Evolutionary conservation across 352 stramenopile species (phyloP).

Genomic region (Globisporangium middletonii): DNA sequence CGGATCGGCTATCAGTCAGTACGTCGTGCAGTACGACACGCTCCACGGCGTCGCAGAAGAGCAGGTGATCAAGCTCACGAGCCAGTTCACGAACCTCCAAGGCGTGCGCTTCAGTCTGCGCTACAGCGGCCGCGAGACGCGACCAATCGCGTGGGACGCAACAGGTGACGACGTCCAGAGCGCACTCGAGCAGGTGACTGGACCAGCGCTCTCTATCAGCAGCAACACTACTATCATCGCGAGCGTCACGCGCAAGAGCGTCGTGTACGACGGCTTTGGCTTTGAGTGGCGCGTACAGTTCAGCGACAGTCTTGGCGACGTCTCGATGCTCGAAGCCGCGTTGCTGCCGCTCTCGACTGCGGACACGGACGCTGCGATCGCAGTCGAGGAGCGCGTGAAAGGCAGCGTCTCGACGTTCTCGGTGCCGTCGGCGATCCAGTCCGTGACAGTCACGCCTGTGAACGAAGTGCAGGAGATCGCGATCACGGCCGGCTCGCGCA

Average conservation of each 20-base stretch:
- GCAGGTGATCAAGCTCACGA: conserved; percentile 42
- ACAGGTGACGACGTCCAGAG: conserved; percentile 25
- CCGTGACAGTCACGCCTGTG: conserved; percentile 18
- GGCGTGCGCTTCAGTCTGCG: conserved; percentile 29
- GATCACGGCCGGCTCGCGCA: conserved; percentile 48
- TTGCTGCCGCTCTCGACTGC: conserved; percentile 6
- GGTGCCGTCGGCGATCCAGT: conserved; percentile 12
- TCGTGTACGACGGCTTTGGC: conserved; percentile 46
- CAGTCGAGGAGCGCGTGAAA: conserved; percentile 35
- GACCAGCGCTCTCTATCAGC: neutral
- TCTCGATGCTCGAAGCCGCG: conserved; percentile 24
- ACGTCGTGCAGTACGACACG: conserved; percentile 55
- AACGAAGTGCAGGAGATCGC: conserved; percentile 72
- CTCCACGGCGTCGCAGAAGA: conserved; percentile 53
- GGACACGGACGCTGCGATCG: conserved; percentile 20
- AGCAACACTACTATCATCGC: conserved; percentile 8
- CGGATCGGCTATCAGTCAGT: conserved; percentile 33
- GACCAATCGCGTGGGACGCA: conserved; percentile 30
- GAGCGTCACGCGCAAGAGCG: conserved; percentile 30
- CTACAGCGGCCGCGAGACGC: conserved; percentile 12
- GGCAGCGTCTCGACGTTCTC: conserved; percentile 27
- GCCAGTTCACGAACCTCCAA: conserved; percentile 26
- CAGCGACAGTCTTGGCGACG: conserved; percentile 42
- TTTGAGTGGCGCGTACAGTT: conserved; percentile 74
- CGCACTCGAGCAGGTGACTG: conserved; percentile 4